Percentiles rank a stretch among this genome's conserved stretches.
Evolutionary conservation across 2,329 filamentous ascomycete species (phyloP).

Genomic region (Pezicula radicicola): DNA sequence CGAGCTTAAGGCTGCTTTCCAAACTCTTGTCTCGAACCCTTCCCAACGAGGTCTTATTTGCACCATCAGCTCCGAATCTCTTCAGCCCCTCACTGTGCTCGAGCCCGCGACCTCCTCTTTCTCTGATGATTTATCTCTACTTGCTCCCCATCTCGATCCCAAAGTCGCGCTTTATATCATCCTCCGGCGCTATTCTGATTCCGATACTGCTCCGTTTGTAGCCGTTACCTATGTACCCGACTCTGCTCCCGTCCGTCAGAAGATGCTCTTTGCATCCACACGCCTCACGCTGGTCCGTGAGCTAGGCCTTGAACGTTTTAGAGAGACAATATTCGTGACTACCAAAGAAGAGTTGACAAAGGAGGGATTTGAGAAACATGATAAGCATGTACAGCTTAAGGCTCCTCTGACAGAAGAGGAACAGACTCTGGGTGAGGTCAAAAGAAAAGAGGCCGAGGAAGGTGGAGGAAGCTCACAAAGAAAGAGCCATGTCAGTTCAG

Average conservation of each 20-base stretch:
- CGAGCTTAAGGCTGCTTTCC: conserved; percentile 75
- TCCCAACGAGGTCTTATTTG: conserved; percentile 68
- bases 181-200: conserved; percentile 63
- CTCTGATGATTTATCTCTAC: conserved; percentile 57
- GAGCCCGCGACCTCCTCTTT: conserved; percentile 54
- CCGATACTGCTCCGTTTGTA: conserved; percentile 47
- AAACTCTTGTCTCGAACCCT: conserved; percentile 58
- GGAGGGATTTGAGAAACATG: conserved; percentile 69
- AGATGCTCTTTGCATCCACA: conserved; percentile 82
- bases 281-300: conserved; percentile 73
- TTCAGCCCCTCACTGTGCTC: conserved; percentile 59
- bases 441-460: conserved; percentile 71
- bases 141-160: conserved; percentile 61
- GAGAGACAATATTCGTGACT: conserved; percentile 73
- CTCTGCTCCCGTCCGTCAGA: conserved; percentile 73
- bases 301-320: conserved; percentile 74
- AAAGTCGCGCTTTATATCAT: conserved; percentile 72
- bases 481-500: conserved; percentile 43
- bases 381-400: conserved; percentile 59
- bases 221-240: conserved; percentile 80
- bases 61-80: conserved; percentile 66
- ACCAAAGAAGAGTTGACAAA: conserved; percentile 65
- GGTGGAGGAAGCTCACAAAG: conserved; percentile 61
- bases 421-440: conserved; percentile 66
- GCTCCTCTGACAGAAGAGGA: conserved; percentile 81